Percentiles rank a stretch among this genome's conserved stretches.
These are phyloP conservation scores for Talaromyces piceae DNA, from an alignment of 2,329 filamentous ascomycete genomes.

Conservation along the genomic window DNA sequence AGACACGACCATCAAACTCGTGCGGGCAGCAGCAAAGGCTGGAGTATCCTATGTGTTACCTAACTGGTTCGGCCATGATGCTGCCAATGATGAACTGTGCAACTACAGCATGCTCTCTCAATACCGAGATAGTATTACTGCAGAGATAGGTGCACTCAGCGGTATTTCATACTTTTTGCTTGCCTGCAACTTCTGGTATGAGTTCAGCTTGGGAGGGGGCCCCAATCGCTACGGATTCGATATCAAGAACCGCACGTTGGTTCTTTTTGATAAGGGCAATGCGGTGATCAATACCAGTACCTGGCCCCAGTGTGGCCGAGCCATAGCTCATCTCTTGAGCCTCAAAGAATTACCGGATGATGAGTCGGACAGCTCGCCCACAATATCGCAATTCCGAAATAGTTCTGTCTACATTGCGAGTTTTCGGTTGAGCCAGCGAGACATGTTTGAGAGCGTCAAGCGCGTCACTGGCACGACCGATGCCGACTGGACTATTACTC, in stretches of 20 bases:
- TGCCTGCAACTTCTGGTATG: constrained; percentile 47
- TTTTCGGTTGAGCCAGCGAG: constrained; percentile 54
- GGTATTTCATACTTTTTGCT: constrained; percentile 39
- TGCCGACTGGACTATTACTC: constrained; percentile 52
- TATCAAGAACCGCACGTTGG: constrained; percentile 35
- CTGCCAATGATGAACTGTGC: constrained; percentile 21
- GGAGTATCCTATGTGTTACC: constrained; percentile 51
- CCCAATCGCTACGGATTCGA: constrained; percentile 43
- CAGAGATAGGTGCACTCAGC: constrained; percentile 32
- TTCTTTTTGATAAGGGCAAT: constrained; percentile 51
- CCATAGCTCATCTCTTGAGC: constrained; percentile 46
- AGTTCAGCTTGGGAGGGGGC: constrained; percentile 40
- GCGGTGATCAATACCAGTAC: constrained; percentile 52
- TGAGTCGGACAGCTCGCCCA: constrained; percentile 26
- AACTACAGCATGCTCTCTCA: constrained; percentile 30
- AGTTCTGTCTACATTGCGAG: constrained; percentile 46
- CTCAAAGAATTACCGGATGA: constrained; percentile 38
- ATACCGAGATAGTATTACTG: constrained; percentile 11
- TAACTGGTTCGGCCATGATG: constrained; percentile 37
- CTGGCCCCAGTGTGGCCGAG: constrained; percentile 49
- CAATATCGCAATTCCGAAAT: constrained; percentile 43
- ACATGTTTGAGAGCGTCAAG: constrained; percentile 58
- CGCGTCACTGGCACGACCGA: constrained; percentile 52
- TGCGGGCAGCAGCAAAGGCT: constrained; percentile 49
- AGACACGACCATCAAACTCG: constrained; percentile 40